A percentile compares a stretch with the other conserved stretches of the same genome.
Conservation (phyloP, 371 early-diverging fungal species). For the Polyrhizophydium stewartii region DNA sequence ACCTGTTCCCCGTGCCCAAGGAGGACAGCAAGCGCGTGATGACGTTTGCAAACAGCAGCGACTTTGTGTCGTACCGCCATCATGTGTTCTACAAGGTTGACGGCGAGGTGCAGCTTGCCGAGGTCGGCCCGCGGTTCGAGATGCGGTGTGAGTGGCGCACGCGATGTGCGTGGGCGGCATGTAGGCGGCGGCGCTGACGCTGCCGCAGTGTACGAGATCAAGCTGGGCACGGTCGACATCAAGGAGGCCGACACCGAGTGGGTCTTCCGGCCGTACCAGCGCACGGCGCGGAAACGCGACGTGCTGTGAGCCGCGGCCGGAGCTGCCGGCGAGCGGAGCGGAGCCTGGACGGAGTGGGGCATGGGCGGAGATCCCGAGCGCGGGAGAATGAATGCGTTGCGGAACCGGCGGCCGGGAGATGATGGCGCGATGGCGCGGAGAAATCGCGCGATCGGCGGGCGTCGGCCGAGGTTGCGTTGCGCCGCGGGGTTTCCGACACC, state of each 20-base stretch:
- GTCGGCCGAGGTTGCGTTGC: too few relatives aligned
- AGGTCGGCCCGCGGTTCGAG: slow-evolving; percentile 98
- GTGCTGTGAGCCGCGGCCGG: slow-evolving; percentile 11
- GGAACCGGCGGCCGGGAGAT: too few relatives aligned
- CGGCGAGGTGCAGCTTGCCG: slow-evolving; percentile 88
- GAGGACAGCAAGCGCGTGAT: slow-evolving; percentile 93
- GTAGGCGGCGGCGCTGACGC: too few relatives aligned
- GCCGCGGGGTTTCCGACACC: too few relatives aligned
- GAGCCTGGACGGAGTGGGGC: too few relatives aligned
- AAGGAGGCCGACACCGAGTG: slow-evolving; percentile 97
- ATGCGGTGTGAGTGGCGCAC: slow-evolving; percentile 70
- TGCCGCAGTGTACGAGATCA: slow-evolving; percentile 91
- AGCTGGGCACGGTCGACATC: slow-evolving; percentile 91
- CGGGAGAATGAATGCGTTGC: too few relatives aligned
- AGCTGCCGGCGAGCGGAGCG: too few relatives aligned
- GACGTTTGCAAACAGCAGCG: slow-evolving; percentile 94
- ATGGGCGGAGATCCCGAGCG: too few relatives aligned
- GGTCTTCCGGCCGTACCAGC: slow-evolving; percentile 92
- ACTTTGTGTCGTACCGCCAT: slow-evolving; percentile 95
- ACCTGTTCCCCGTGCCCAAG: slow-evolving; percentile 94
- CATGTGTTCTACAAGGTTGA: slow-evolving; percentile 88
- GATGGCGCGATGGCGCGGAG: too few relatives aligned
- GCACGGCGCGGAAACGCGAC: slow-evolving; percentile 82
- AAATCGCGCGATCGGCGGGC: too few relatives aligned
- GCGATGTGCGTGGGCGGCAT: background rate